These are phyloP conservation scores for Hymenoscyphus fraxineus DNA, from an alignment of 2,329 filamentous ascomycete species.

Conservation along the genomic window DNA sequence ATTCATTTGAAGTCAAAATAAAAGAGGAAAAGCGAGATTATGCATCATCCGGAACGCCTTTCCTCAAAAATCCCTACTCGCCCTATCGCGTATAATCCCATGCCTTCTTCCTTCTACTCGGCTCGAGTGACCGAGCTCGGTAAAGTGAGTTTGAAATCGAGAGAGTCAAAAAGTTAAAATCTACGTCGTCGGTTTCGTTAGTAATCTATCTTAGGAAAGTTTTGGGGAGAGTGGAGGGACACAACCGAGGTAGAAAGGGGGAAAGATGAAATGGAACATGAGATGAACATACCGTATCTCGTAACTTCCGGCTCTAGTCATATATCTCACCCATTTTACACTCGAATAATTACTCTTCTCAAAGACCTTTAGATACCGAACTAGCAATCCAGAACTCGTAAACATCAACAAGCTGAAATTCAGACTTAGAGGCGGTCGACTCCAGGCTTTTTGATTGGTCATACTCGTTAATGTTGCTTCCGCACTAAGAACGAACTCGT, in stretches of 20 bases:
- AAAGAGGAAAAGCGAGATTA: neutral
- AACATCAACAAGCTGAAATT: constrained; percentile 97
- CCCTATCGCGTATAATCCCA: neutral
- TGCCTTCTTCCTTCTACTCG: neutral
- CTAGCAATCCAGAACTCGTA: constrained; percentile 86
- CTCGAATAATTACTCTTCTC: constrained; percentile 99
- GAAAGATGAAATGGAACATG: neutral
- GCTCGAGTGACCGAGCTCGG: neutral
- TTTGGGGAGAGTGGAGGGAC: neutral
- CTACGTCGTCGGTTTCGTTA: neutral
- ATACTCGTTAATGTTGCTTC: constrained; percentile 92
- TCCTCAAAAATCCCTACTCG: neutral
- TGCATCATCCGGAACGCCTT: constrained; percentile 1
- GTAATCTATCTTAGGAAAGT: neutral
- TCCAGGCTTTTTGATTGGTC: constrained; percentile 98
- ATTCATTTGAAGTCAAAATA: neutral
- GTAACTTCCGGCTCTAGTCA: constrained; percentile 96
- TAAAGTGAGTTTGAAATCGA: neutral
- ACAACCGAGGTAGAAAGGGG: neutral
- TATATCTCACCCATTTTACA: constrained; percentile 98
- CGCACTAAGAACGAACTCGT: constrained; percentile 89
- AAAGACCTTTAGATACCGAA: constrained; percentile 96
- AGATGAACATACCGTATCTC: constrained; percentile 71
- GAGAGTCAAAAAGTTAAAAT: neutral
- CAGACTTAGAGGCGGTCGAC: constrained; percentile 83